phyloP scores from a whole-genome alignment of 495 filamentous ascomycete genomes.

The Aspergillus kassunensis region DNA sequence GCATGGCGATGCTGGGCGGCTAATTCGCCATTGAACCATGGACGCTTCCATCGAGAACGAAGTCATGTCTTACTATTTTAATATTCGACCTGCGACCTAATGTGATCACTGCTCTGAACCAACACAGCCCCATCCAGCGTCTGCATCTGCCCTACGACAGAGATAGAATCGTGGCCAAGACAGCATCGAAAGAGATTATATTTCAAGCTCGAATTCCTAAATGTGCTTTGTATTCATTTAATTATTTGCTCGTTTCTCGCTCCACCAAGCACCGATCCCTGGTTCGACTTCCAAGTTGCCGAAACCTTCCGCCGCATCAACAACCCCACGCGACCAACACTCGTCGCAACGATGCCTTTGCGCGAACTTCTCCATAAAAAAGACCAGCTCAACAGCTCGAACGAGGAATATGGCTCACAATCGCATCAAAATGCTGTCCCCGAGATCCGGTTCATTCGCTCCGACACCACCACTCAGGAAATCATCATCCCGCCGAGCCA shows the following conservation, averaged over 20 bases:
- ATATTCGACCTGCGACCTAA: constrained; percentile 1
- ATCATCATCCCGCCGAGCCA: constrained; percentile 62
- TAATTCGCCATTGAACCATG: constrained; percentile 12
- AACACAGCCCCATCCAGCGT: constrained; percentile 12
- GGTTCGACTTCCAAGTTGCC: background rate
- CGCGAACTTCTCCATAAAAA: constrained; percentile 73
- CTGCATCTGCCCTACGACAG: constrained; percentile 1
- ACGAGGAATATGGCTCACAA: constrained; percentile 7
- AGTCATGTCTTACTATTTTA: background rate
- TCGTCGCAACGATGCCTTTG: constrained; percentile 57
- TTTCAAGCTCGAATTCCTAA: no score
- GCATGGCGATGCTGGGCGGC: constrained; percentile 9
- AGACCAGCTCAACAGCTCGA: constrained; percentile 47
- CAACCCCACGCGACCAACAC: constrained; percentile 10
- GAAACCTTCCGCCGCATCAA: background rate
- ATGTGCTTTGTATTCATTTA: no score
- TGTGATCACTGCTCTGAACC: constrained; percentile 4
- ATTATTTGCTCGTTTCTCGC: no score
- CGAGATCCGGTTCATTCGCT: constrained; percentile 79
- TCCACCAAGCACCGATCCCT: background rate
- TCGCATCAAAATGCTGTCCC: constrained; percentile 40
- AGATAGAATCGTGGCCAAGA: constrained; percentile 1
- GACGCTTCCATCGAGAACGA: background rate
- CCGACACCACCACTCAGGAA: constrained; percentile 77
- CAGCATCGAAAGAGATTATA: background rate